Evolutionary conservation across 2,329 filamentous ascomycete genomes (phyloP).

Genomic region (Delphinella strobiligena): DNA sequence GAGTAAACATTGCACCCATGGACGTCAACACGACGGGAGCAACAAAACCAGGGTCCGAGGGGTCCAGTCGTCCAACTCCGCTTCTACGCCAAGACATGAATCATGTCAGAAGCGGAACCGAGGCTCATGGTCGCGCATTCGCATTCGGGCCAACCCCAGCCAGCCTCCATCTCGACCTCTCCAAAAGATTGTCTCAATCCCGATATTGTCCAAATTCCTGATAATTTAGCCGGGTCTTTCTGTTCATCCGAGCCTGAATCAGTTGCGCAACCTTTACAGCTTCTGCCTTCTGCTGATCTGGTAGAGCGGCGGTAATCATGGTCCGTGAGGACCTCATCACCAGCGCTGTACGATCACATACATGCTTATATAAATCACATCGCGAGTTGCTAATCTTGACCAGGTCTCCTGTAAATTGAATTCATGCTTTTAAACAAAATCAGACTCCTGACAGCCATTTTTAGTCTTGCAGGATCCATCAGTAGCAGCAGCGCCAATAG

Average conservation of each 20-base stretch:
- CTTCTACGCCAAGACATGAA: background rate
- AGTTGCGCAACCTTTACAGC: background rate
- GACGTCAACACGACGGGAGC: background rate
- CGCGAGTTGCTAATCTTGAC: background rate
- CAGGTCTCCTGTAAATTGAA: slow-evolving; percentile 45
- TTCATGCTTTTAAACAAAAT: no score
- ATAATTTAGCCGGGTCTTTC: no score
- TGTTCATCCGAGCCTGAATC: background rate
- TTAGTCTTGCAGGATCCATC: slow-evolving; percentile 88
- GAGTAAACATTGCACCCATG: background rate
- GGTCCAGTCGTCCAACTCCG: background rate
- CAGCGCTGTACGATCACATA: slow-evolving; percentile 47
- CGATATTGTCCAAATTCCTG: no score
- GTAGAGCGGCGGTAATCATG: slow-evolving; percentile 41
- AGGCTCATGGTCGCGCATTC: no score
- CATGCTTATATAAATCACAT: no score
- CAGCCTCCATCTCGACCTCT: no score
- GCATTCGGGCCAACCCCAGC: no score
- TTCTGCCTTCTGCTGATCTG: background rate
- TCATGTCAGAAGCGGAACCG: no score
- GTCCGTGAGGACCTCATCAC: slow-evolving; percentile 88
- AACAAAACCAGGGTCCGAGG: no score
- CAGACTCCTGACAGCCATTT: background rate
- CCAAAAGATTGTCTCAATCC: no score
- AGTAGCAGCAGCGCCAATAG: slow-evolving; percentile 77